Evolutionary conservation across 1,284 basidiomycete genomes (phyloP).

Genomic region (Phellinidium pouzarii): DNA sequence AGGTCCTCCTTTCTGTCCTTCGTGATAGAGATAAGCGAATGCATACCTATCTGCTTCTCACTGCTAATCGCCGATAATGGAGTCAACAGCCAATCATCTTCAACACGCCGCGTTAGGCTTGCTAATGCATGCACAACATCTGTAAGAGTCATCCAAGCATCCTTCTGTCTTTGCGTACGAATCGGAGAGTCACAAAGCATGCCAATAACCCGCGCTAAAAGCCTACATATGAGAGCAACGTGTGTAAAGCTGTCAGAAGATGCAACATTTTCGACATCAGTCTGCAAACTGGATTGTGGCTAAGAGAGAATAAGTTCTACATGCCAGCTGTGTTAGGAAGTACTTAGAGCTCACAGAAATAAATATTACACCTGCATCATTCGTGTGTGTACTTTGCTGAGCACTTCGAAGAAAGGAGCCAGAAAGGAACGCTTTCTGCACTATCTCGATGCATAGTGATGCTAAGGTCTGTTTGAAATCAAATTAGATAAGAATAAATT

Average conservation of each 20-base stretch:
- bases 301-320: not conserved
- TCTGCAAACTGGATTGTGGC: not conserved
- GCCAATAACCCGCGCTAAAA: slow-evolving; percentile 33
- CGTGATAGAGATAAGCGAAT: slow-evolving; percentile 2
- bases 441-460: not conserved
- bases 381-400: not conserved
- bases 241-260: slow-evolving; percentile 8
- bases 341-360: slow-evolving; percentile 4
- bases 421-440: slow-evolving; percentile 3
- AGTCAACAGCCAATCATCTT: slow-evolving; percentile 46
- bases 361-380: not conserved
- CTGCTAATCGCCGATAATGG: slow-evolving; percentile 33
- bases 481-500: not conserved
- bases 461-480: slow-evolving; percentile 1
- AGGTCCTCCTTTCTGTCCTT: not conserved
- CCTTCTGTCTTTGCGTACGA: not conserved
- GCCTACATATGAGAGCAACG: slow-evolving; percentile 12
- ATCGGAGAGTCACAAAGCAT: slow-evolving; percentile 35
- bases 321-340: not conserved
- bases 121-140: slow-evolving; percentile 24
- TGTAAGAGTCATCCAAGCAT: slow-evolving; percentile 5
- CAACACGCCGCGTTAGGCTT: slow-evolving; percentile 36
- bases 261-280: not conserved
- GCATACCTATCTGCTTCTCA: slow-evolving; percentile 33
- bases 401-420: slow-evolving; percentile 8